Percentiles rank a stretch among this genome's conserved stretches.
Conservation (phyloP, 1,139 yeast genomes). For the Magnusiomyces paraingens region DNA sequence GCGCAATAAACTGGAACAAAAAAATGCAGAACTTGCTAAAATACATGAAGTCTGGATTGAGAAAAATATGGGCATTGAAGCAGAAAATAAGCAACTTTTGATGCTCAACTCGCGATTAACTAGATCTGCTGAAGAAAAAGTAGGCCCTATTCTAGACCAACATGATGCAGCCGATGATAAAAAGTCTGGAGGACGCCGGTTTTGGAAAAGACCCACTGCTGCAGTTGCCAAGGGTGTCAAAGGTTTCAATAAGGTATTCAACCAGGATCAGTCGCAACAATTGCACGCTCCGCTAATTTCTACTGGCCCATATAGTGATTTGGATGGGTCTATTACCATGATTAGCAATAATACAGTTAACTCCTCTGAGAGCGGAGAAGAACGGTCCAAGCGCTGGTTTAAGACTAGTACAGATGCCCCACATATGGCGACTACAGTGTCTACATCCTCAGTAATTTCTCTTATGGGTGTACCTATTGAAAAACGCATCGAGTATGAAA, state of each 20-base stretch:
- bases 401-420: slow-evolving; percentile 12
- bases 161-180: slow-evolving; percentile 27
- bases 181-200: slow-evolving; percentile 26
- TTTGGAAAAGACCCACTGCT: slow-evolving; percentile 36
- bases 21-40: slow-evolving; percentile 30
- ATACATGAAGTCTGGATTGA: background rate
- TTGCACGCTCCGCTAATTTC: slow-evolving; percentile 1
- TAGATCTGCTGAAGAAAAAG: background rate
- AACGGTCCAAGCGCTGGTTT: slow-evolving; percentile 14
- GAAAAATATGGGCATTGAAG: background rate
- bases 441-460: background rate
- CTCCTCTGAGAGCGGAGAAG: slow-evolving; percentile 5
- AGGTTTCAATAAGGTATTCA: slow-evolving; percentile 34
- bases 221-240: slow-evolving; percentile 33
- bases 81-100: slow-evolving; percentile 6
- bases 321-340: slow-evolving; percentile 5
- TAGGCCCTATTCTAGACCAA: slow-evolving; percentile 4
- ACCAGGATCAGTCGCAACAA: slow-evolving; percentile 20
- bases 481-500: slow-evolving; percentile 46
- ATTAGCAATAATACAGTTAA: slow-evolving; percentile 10
- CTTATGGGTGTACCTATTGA: slow-evolving; percentile 28
- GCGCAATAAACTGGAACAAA: slow-evolving; percentile 34
- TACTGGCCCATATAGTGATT: slow-evolving; percentile 12
- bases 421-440: background rate
- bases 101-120: background rate